phyloP scores from a whole-genome alignment of 108 stramenopile species.

The Conticribra guillardii region DNA sequence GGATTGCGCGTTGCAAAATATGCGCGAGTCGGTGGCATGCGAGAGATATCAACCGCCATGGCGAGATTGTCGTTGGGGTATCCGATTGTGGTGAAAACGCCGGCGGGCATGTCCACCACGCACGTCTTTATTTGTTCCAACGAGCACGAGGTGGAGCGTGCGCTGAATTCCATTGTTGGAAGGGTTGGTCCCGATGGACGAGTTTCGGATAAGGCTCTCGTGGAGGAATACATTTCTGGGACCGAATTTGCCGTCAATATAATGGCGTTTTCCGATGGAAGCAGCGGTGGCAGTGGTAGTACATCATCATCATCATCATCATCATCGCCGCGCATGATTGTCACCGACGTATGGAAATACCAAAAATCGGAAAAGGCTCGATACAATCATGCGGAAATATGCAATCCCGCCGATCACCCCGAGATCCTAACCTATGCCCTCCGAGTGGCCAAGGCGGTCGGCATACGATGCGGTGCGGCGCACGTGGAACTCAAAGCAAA shows the following conservation, averaged over 20 bases:
- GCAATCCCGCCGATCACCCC: conserved; percentile 21
- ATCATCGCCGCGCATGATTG: conserved; percentile 1
- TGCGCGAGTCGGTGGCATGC: conserved; percentile 13
- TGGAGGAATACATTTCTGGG: conserved; percentile 48
- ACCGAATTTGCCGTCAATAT: conserved; percentile 48
- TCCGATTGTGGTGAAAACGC: conserved; percentile 49
- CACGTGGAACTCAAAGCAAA: conserved; percentile 45
- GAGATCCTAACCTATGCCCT: conserved; percentile 31
- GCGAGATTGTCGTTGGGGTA: conserved; percentile 27
- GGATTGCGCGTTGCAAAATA: conserved; percentile 46
- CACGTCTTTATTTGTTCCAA: conserved; percentile 48
- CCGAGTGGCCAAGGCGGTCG: conserved; percentile 38
- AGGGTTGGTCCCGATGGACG: conserved; percentile 43
- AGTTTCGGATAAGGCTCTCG: conserved; percentile 17
- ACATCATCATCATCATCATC: neutral
- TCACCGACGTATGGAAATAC: conserved; percentile 53
- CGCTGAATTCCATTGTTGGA: conserved; percentile 20
- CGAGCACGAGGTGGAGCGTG: conserved; percentile 19
- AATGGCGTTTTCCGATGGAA: conserved; percentile 31
- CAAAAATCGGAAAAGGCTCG: conserved; percentile 30
- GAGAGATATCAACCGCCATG: conserved; percentile 20
- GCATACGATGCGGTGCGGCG: conserved; percentile 42
- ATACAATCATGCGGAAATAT: conserved; percentile 31
- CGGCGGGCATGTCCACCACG: conserved; percentile 42
- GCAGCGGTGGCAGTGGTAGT: conserved; percentile 1